phyloP scores from a whole-genome alignment of 139 green algal genomes.

The Axilococcus clingmanii region DNA sequence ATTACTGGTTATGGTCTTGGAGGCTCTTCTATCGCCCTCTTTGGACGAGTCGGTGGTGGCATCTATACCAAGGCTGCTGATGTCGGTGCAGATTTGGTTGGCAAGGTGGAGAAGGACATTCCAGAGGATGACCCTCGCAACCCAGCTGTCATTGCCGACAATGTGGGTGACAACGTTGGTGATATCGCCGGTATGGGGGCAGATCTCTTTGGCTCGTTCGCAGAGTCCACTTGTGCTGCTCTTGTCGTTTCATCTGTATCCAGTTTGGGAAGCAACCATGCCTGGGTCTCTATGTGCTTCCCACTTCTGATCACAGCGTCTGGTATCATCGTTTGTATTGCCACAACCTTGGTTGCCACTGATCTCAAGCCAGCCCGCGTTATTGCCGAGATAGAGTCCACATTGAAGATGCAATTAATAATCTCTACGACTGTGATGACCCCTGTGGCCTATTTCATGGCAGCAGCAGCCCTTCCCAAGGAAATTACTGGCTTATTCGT shows the following conservation, averaged over 20 bases:
- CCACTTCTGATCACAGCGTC: conserved; percentile 70
- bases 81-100: conserved; percentile 94
- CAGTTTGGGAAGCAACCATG: conserved; percentile 48
- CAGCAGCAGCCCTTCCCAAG: conserved; percentile 43
- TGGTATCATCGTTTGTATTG: conserved; percentile 87
- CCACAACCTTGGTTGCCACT: conserved; percentile 84
- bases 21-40: conserved; percentile 93
- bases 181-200: conserved; percentile 98
- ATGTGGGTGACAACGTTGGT: conserved; percentile 97
- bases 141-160: conserved; percentile 96
- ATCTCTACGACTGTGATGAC: conserved; percentile 84
- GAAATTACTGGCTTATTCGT: conserved; percentile 56
- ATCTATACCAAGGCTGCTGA: conserved; percentile 99
- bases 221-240: conserved; percentile 90
- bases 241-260: conserved; percentile 80
- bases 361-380: conserved; percentile 66
- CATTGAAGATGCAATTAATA: conserved; percentile 90
- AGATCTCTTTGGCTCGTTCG: conserved; percentile 96
- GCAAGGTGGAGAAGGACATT: conserved; percentile 97
- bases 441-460: conserved; percentile 45
- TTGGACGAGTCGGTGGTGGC: conserved; percentile 89
- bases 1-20: conserved; percentile 96
- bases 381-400: conserved; percentile 73
- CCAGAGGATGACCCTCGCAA: conserved; percentile 98
- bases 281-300: conserved; percentile 73